A percentile compares a stretch with the other conserved stretches of the same genome.
These are phyloP conservation scores for Schoenoplectus tabernaemontani DNA, from an alignment of 202 grass and related monocot species.

Conservation along the genomic window DNA sequence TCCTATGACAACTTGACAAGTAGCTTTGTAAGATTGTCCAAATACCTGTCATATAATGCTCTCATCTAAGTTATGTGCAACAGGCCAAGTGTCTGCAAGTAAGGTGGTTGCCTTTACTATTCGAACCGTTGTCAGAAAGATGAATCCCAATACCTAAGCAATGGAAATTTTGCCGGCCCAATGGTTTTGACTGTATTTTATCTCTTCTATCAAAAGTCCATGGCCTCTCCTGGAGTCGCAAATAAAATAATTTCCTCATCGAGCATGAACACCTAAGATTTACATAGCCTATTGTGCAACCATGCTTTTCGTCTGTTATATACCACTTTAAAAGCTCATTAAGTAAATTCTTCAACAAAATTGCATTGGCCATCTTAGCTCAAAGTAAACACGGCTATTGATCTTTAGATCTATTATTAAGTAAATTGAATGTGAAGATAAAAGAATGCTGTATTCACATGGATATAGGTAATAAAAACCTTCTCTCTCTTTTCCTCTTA, in stretches of 20 bases:
- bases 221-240: background rate
- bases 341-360: background rate
- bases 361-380: background rate
- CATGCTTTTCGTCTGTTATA: background rate
- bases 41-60: too few species aligned
- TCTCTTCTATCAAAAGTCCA: background rate
- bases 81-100: too few species aligned
- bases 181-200: background rate
- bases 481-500: constrained; percentile 79
- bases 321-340: background rate
- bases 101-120: background rate
- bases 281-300: background rate
- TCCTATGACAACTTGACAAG: too few species aligned
- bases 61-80: too few species aligned
- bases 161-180: background rate
- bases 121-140: background rate
- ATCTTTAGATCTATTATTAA: constrained; percentile 12
- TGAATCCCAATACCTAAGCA: background rate
- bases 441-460: constrained; percentile 67
- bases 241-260: background rate
- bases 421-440: constrained; percentile 40
- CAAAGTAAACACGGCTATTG: constrained; percentile 4
- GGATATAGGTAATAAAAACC: constrained; percentile 80
- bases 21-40: too few species aligned
- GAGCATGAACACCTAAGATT: background rate